These are phyloP conservation scores for Alloascoidea africana DNA, from an alignment of 805 yeast species.

Conservation along the genomic window DNA sequence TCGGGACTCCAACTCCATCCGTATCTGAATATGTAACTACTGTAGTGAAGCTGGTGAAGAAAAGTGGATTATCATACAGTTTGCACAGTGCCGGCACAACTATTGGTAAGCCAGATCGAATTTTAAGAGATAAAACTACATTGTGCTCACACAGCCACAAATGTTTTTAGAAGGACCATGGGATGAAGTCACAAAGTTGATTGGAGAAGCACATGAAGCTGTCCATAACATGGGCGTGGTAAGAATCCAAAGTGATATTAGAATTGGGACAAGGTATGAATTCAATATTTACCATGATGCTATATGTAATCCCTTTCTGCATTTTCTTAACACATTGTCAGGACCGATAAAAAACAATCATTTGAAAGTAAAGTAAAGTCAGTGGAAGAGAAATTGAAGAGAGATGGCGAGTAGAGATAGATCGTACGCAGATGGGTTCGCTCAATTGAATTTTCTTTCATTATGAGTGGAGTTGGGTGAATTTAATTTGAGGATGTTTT, in stretches of 20 bases:
- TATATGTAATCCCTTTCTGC: too few relatives aligned
- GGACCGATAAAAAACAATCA: background rate
- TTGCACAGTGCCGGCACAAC: constrained; percentile 91
- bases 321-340: too few relatives aligned
- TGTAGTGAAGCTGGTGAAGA: constrained; percentile 48
- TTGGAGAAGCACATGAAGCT: constrained; percentile 63
- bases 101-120: constrained; percentile 20
- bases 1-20: constrained; percentile 68
- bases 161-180: constrained; percentile 61
- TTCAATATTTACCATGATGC: constrained; percentile 14
- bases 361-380: background rate
- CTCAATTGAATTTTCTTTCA: background rate
- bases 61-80: constrained; percentile 47
- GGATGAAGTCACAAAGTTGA: constrained; percentile 69
- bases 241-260: constrained; percentile 72
- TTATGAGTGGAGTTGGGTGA: background rate
- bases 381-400: background rate
- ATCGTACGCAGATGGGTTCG: too few relatives aligned
- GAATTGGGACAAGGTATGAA: constrained; percentile 58
- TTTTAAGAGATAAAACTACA: background rate
- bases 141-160: background rate
- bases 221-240: constrained; percentile 61
- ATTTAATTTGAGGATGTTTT: too few relatives aligned
- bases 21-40: constrained; percentile 70
- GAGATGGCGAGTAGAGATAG: background rate